Evolutionary conservation across 768 basidiomycete species (phyloP), one percentile per base, ranked within the genome.

Genomic region (Lactifluus rugatus): DNA sequence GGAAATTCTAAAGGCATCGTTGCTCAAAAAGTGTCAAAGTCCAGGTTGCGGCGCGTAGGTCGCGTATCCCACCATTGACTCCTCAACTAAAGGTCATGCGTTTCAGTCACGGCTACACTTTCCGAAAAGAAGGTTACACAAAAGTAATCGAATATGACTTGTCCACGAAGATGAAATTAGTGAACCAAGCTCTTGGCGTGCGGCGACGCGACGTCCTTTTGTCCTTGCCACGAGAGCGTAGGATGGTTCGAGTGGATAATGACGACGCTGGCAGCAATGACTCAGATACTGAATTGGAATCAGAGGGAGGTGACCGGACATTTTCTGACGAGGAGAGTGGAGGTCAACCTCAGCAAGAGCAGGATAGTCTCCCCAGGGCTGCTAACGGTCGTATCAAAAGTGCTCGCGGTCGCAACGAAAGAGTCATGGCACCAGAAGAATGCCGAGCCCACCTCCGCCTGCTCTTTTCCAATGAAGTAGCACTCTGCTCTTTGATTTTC

Each of bases 141-240:
- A 98, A 97, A 73, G 80, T 99, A 55, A 86, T 98, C 68, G 93
- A 98, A 73, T 90, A 91, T 67, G 93, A 94, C 65, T 78, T 98
- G 32, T 76, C 89, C 6, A 51, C 70, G 2, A 95, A 93, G 71
- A 85, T 92, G 69, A 93, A 89, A 70, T 77, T 70, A 46, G 71
- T 74, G 41, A 79, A 85, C 67, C 66, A 68, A 5, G 76, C 80
- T 17, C 53, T 80, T 10, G 74, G 78, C 13, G 69, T 84, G 55
- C 82, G 75, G 64, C 81, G 90, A n/a, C 89, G 86, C 14, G 78
- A 94, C 68, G 88, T 96, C 16, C 75, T 95, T 17, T 48, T 71
- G 77, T 48, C 73, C 74, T 58, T 80, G 81, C 68, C 61, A 39
- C 54, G 67, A 67, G 57, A 65, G 39, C 54, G 45, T 32, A 42